Conservation (phyloP, 108 stramenopile genomes). For the Craspedostauros australis region DNA sequence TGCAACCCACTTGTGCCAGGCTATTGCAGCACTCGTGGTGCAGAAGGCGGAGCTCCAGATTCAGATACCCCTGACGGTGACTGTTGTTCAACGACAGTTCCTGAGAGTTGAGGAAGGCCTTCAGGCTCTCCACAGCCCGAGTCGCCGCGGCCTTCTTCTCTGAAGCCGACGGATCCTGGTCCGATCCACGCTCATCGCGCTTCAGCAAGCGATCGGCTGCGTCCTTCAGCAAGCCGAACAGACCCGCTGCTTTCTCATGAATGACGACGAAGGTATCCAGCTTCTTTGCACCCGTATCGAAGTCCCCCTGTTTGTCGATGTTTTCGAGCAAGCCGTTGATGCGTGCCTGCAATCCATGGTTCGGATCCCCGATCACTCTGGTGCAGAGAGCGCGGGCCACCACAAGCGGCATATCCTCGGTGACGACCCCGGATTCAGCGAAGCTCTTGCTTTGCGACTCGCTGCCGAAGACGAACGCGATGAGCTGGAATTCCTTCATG, state of each 20-base stretch:
- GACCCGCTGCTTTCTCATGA: conserved; percentile 78
- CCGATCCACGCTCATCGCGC: conserved; percentile 6
- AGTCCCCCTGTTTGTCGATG: conserved; percentile 72
- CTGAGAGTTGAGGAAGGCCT: conserved; percentile 76
- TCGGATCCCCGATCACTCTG: conserved; percentile 76
- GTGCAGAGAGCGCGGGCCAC: conserved; percentile 71
- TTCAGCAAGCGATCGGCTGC: conserved; percentile 57
- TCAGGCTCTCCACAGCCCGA: conserved; percentile 59
- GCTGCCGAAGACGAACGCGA: conserved; percentile 70
- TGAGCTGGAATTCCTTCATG: conserved; percentile 77
- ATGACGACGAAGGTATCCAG: conserved; percentile 85
- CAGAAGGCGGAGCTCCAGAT: conserved; percentile 72
- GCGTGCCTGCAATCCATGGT: conserved; percentile 67
- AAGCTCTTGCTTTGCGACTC: conserved; percentile 17
- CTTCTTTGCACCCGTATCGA: conserved; percentile 78
- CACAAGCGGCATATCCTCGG: conserved; percentile 61
- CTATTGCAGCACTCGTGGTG: conserved; percentile 74
- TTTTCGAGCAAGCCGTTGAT: conserved; percentile 75
- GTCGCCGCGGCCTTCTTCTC: conserved; percentile 13
- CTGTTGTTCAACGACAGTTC: conserved; percentile 64
- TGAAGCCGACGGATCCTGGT: conserved; percentile 10
- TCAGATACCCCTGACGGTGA: conserved; percentile 75
- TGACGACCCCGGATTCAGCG: conserved; percentile 29
- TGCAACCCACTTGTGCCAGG: conserved; percentile 49
- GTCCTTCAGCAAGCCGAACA: conserved; percentile 70